Evolutionary conservation across 345 rosid genomes (phyloP), one percentile per base, ranked within the genome.

Genomic region (Salix dunnii): DNA sequence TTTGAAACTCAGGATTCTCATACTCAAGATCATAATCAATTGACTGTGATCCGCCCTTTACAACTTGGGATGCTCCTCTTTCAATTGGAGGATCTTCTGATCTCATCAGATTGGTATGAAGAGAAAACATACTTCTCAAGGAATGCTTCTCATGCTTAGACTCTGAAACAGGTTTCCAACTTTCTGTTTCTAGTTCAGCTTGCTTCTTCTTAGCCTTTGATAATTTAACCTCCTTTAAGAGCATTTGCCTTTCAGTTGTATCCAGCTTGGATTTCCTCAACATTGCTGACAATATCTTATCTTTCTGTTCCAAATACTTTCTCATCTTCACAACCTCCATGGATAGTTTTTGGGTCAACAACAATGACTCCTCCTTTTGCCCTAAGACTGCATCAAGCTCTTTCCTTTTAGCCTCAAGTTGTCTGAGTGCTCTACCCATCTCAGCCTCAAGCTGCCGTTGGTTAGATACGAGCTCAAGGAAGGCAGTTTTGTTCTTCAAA

Each of bases 361-460:
- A 30, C 8, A 76, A 82, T 3, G 94, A 85, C 31, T 87, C 94
- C 80, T 85, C 92, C 78, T 88, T 90, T 69, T 90, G 91, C 65
- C 85, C 88, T 16, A 81, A n/a, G 58, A 81, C 82, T 21, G 79
- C 74, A 64, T 77, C 86, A 61, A 92, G 87, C 77, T 96, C 97
- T 76, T 78, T 69, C 73, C 83, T 91, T 66, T 82, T 85, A 76
- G 88, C 86, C 73, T 93, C 96, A 17, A 85, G 86, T 79, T 91
- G 91, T 84, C 88, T 87, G 40, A 84, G 80, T 69, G 92, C 87
- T 77, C 98, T 89, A 43, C 89, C 88, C 86, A 92, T 72, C 82
- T 92, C 98, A 33, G 99, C 98, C 73, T 96, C 96, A 46, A 92
- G 88, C 73, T 91, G 97, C 75, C 99, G 67, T 81, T 96, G 99